Base-by-base conservation (phyloP, 768 basidiomycete genomes). In the Epithele typhae region DNA sequence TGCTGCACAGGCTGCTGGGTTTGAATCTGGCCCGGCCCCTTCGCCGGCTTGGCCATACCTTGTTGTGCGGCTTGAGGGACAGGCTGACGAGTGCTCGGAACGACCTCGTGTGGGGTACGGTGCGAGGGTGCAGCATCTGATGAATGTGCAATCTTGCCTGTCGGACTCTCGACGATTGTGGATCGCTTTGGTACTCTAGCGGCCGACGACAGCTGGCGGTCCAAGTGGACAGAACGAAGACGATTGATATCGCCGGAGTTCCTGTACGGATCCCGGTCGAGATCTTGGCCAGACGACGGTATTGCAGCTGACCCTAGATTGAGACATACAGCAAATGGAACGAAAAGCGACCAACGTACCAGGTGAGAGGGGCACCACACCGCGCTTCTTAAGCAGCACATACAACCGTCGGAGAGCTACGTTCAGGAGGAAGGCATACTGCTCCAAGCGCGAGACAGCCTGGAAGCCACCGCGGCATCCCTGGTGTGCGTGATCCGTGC, bases 361-460 rank as follows among this genome's bases (percentile, higher is more conserved):
- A 45, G 87, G 83, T 5, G 86, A 81, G 43, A 86, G 68, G n/a
- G 90, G 84, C 19, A 95, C 87, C 30, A 92, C 89, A 10, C 93
- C 93, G 58, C 89, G 82, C 68, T 88, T 87, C 73, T 87, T 89
- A 59, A 91, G 69, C 30, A 89, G 76, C 24, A 90, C 77, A 66
- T 93, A 98, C 43, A 99, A 72, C 59, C 95, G 78, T 55, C 94
- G 76, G 45, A 99, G 73, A 17, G 95, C 96, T 19, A 98, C 96
- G 61, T 97, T 97, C 43, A 99, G 72, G 46, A 99, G 68, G 74
- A 94, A 99, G 2, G 96, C 91, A 64, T 96, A 99, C 63, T 99
- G 96, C 71, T 99, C 96, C 53, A 99, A 68, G 46, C 95, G 76
- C 50, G 94, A 92, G 14, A 96, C 96, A 15, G 89, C 76, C 60